These are phyloP conservation scores for Penstemon newberryi DNA, from an alignment of 257 asterid species.

Conservation along the genomic window DNA sequence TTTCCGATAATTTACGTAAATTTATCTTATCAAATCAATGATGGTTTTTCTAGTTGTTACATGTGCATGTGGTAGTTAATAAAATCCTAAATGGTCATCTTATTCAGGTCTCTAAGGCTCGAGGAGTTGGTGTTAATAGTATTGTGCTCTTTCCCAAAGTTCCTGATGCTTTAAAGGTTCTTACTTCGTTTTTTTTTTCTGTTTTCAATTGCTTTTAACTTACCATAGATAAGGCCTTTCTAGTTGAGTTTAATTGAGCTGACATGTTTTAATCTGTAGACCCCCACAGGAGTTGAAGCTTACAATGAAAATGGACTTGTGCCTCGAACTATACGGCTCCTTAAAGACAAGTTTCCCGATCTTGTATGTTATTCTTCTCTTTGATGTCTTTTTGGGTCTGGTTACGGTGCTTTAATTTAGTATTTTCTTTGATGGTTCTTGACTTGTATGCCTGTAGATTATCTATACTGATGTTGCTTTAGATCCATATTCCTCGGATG, in stretches of 20 bases:
- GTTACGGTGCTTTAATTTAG: conserved; percentile 1
- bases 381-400: background rate
- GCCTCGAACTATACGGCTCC: conserved; percentile 83
- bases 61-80: conserved; percentile 10
- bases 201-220: conserved; percentile 3
- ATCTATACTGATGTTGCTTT: conserved; percentile 95
- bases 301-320: conserved; percentile 88
- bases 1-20: background rate
- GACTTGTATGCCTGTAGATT: conserved; percentile 32
- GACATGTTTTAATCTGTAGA: conserved; percentile 38
- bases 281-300: conserved; percentile 90
- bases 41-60: conserved; percentile 1
- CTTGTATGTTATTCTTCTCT: conserved; percentile 58
- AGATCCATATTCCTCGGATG: conserved; percentile 71
- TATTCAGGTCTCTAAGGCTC: conserved; percentile 80
- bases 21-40: background rate
- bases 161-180: conserved; percentile 95
- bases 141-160: conserved; percentile 95
- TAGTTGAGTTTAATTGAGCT: background rate
- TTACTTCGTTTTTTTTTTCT: conserved; percentile 21
- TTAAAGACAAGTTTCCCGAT: conserved; percentile 92
- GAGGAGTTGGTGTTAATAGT: conserved; percentile 97
- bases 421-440: conserved; percentile 15
- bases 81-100: conserved; percentile 11
- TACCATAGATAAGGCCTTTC: conserved; percentile 5